Evolutionary conservation across 371 early-diverging fungal genomes (phyloP).

Genomic region (Mucor velutinosus): DNA sequence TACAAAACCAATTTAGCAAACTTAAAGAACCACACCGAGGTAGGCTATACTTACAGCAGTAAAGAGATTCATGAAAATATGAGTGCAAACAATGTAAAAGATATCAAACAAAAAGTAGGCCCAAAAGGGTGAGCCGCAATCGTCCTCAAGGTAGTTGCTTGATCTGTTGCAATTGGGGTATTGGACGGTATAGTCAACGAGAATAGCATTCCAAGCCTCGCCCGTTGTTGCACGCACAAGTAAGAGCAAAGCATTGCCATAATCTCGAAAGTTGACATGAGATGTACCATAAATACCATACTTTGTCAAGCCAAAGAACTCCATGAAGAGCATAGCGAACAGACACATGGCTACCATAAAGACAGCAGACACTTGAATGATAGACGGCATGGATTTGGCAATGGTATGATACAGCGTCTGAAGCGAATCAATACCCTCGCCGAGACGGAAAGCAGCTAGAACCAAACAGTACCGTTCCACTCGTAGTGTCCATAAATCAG

Average conservation of each 20-base stretch:
- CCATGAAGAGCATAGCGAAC: conserved; percentile 64
- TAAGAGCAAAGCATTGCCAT: conserved; percentile 58
- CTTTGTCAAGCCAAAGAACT: conserved; percentile 62
- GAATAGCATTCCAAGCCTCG: conserved; percentile 62
- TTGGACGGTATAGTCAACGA: conserved; percentile 57
- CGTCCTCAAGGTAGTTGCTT: conserved; percentile 48
- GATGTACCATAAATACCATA: conserved; percentile 49
- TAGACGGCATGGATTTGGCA: conserved; percentile 51
- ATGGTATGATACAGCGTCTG: conserved; percentile 60
- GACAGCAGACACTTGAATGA: conserved; percentile 60
- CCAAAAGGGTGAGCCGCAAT: conserved; percentile 61
- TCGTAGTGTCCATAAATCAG: conserved; percentile 52
- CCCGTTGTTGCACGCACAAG: conserved; percentile 62
- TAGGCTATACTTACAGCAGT: conserved; percentile 48
- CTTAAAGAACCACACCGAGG: neutral
- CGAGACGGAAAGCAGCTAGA: conserved; percentile 59
- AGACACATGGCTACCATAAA: conserved; percentile 60
- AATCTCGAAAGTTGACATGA: conserved; percentile 55
- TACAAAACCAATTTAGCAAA: neutral
- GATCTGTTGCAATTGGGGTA: conserved; percentile 51
- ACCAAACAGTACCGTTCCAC: conserved; percentile 57
- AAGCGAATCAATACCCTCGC: conserved; percentile 57
- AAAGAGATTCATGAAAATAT: conserved; percentile 63
- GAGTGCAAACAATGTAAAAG: conserved; percentile 61
- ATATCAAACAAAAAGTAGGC: conserved; percentile 55